phyloP scores from a whole-genome alignment of 495 filamentous ascomycete species.

The Aspergillus panamensis region DNA sequence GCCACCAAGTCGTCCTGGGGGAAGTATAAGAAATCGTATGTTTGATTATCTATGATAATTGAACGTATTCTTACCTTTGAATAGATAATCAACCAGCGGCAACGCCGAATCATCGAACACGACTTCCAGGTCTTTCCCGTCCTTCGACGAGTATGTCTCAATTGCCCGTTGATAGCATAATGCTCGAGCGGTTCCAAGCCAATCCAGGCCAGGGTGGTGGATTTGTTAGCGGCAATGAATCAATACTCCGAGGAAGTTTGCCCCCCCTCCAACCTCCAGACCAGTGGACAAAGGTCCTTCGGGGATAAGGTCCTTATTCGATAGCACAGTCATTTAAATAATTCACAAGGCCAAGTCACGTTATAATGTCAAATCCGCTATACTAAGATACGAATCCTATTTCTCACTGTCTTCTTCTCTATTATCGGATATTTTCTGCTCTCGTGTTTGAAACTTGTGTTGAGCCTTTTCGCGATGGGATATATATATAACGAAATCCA shows the following conservation, averaged over 20 bases:
- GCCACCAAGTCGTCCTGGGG: slow-evolving; percentile 23
- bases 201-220: background rate
- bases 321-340: slow-evolving; percentile 15
- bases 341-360: background rate
- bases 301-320: slow-evolving; percentile 17
- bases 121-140: slow-evolving; percentile 16
- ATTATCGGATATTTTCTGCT: too few relatives aligned
- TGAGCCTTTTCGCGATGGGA: too few relatives aligned
- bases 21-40: slow-evolving; percentile 25
- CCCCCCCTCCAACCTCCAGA: slow-evolving; percentile 1
- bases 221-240: background rate
- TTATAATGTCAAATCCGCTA: too few relatives aligned
- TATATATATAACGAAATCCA: too few relatives aligned
- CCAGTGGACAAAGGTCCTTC: slow-evolving; percentile 4
- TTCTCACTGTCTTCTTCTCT: too few relatives aligned
- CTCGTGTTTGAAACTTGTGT: too few relatives aligned
- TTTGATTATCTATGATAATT: background rate
- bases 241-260: slow-evolving; percentile 3
- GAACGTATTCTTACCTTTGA: background rate
- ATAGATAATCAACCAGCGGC: slow-evolving; percentile 17
- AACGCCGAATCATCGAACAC: slow-evolving; percentile 25
- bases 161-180: slow-evolving; percentile 17
- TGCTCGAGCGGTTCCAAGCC: slow-evolving; percentile 20
- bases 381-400: too few relatives aligned
- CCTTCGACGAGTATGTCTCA: slow-evolving; percentile 20